Evolutionary conservation across 306 rosid species (phyloP), one percentile per base, ranked within the genome.

Genomic region (Carpinus fangiana): DNA sequence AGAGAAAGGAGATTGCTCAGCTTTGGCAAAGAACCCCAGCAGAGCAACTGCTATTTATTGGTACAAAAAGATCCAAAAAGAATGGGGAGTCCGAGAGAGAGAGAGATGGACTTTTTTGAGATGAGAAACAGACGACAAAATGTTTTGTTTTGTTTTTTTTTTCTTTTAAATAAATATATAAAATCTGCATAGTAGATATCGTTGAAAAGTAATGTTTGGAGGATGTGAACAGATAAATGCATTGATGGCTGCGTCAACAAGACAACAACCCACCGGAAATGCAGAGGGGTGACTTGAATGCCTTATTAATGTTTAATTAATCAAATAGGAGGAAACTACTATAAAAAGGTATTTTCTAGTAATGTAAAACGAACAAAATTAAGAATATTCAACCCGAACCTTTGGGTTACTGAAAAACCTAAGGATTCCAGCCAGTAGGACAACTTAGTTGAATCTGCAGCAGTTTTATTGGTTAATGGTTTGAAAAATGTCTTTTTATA

Each of bases 241-340:
- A 84, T 78, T 84, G 74, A 92, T 78, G 51, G 77, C 82, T 67
- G 45, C 69, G 68, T 55, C 91, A 90, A 87, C 94, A 0, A 81
- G 68, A 52, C 91, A 90, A 87, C 94, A 0, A 81, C 91, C 91
- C 81, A 50, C 90, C 91, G 89, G 82, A 82, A 79, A 73, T 45
- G 48, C 34, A 31, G 34, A 31, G 34, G 34, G 34, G 34, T 2
- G 34, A 2, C 34, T 2, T 31, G 34, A 31, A 31, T 31, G 34
- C 34, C 34, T 31, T 31, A 2, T 31, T 31, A 31, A 31, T 31
- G 34, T 48, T 48, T 48, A 12, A 48, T 48, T 48, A 10, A 48
- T 12, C 45, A 41, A 48, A 2, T 48, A 9, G 13, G 14, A 10
- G 14, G 52, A 48, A 48, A 48, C 14, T 48, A 11, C 52, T 11